A percentile compares a stretch with the other conserved stretches of the same genome.
phyloP scores from a whole-genome alignment of 2,329 filamentous ascomycete genomes.

The Trichoderma polysporum region DNA sequence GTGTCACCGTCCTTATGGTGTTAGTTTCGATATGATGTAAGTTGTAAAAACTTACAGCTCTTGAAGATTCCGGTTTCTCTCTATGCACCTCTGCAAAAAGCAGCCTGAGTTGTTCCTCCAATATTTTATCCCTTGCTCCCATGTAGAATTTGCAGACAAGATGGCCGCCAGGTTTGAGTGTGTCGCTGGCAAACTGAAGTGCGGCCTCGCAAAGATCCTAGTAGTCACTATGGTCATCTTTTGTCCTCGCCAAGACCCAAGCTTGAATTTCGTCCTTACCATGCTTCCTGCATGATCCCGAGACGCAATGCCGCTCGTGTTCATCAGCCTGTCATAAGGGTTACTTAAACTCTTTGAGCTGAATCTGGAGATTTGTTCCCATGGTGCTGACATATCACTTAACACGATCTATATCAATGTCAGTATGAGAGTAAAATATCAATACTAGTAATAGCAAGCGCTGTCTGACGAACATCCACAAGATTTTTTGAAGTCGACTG shows the following conservation, averaged over 20 bases:
- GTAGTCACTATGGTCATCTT: background rate
- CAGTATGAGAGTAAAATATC: background rate
- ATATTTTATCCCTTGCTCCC: slow-evolving; percentile 75
- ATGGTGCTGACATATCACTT: slow-evolving; percentile 99
- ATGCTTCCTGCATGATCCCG: slow-evolving; percentile 92
- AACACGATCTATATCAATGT: slow-evolving; percentile 66
- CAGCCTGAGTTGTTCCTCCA: slow-evolving; percentile 72
- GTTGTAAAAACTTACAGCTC: slow-evolving; percentile 61
- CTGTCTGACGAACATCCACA: slow-evolving; percentile 64
- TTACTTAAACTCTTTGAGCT: slow-evolving; percentile 90
- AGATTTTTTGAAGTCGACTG: slow-evolving; percentile 22
- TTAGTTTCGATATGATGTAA: background rate
- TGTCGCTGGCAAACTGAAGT: slow-evolving; percentile 80
- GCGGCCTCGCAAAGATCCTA: slow-evolving; percentile 90
- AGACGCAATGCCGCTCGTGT: slow-evolving; percentile 85
- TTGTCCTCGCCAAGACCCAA: background rate
- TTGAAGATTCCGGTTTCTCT: slow-evolving; percentile 89
- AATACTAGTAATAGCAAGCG: background rate
- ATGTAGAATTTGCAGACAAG: slow-evolving; percentile 99
- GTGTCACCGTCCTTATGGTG: too few relatives aligned
- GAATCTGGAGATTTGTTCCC: slow-evolving; percentile 76
- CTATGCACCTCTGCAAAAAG: slow-evolving; percentile 79
- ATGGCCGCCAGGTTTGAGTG: slow-evolving; percentile 76
- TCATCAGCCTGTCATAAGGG: slow-evolving; percentile 98
- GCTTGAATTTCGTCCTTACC: slow-evolving; percentile 55